Evolutionary conservation across 2,329 filamentous ascomycete genomes (phyloP), one percentile per base, ranked within the genome.

Genomic region (Claviceps digitariae): DNA sequence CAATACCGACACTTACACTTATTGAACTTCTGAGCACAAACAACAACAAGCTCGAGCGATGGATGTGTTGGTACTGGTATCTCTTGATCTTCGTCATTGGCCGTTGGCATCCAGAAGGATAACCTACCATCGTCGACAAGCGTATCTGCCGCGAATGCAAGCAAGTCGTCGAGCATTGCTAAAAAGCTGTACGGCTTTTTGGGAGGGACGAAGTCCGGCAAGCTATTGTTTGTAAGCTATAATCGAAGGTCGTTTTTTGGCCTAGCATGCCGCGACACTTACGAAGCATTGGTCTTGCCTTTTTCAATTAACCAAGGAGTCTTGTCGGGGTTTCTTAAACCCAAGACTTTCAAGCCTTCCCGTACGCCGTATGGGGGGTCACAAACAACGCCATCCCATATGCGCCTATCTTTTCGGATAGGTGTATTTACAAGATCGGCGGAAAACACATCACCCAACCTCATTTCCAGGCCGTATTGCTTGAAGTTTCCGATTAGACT

Each of bases 91-190:
- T 89, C 79, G 59, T 89, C 79, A 63, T 88, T 90, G 29, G 89
- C 84, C 0, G 90, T 95, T 0, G 93, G 93, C 87, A 97, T 95
- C 93, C 93, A 98, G 74, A 98, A 94, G 8, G 86, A 87, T 10
- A 98, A 67, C 29, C 93, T 77, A 0, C 89, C 93, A 57, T 81
- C 71, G 51, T 88, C 83, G 8, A 95, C 87, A 1, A 98, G 74
- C 1, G 84, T 87, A 13, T 79, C 74, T 1, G 83, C 78, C 5
- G 89, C 83, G 63, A 98, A 97, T 21, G 83, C 77, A 6, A 97
- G 77, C 51, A 98, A 89, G 65, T 97, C 90, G 62, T 90, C 83
- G 21, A 96, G 77, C 81, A 98, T 90, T 6, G 87, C 85, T 41
- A 86, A 75, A 66, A 98, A 97, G 60, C 88, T 88, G 67, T 98